Evolutionary conservation across 768 basidiomycete genomes (phyloP), one percentile per base, ranked within the genome.

Genomic region (Boletus eberwhitei): DNA sequence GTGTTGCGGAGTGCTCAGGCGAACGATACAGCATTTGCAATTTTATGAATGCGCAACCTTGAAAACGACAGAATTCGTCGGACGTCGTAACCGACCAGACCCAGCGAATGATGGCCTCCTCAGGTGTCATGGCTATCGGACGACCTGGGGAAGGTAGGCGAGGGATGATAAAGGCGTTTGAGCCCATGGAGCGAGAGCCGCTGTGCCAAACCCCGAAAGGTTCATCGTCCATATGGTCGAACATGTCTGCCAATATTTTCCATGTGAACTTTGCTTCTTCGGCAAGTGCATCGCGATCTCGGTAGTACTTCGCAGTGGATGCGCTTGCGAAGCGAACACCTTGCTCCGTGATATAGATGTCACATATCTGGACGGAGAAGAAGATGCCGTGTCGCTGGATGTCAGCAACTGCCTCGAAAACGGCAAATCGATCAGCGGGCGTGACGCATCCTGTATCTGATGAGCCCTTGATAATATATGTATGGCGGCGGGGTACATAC

Each of bases 371-470:
- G 22, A 71, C 57, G 8, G 6, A 16, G 40, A 72, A 48, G 24
- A 54, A 34, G 26, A 71, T 32, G 31, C 70, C 71, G 17, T 69
- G 69, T 35, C 41, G 63, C 50, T 67, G 70, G n/a, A 71, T 63
- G 22, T 72, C 66, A 4, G 66, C 62, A 17, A 72, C n/a, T 8
- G 70, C 70, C 29, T 66, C 63, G 21, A 57, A 68, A 41, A 71
- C 66, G 22, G 59, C 66, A 21, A 54, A 43, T 29, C 67, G 66
- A 55, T 73, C 72, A 8, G 59, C 55, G 8, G 37, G 46, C 21
- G 63, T 62, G 35, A 67, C 38, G 1, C 44, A 44, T 21, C 66
- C 69, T 72, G 35, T 19, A 48, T 8, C 2, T 7, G 29, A 52
- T 68, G 31, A 65, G 59, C 21, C 7, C 26, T 31, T 26, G 36